A percentile compares a stretch with the other conserved stretches of the same genome.
Evolutionary conservation across 2,329 filamentous ascomycete genomes (phyloP).

Genomic region (Aureobasidium subglaciale): DNA sequence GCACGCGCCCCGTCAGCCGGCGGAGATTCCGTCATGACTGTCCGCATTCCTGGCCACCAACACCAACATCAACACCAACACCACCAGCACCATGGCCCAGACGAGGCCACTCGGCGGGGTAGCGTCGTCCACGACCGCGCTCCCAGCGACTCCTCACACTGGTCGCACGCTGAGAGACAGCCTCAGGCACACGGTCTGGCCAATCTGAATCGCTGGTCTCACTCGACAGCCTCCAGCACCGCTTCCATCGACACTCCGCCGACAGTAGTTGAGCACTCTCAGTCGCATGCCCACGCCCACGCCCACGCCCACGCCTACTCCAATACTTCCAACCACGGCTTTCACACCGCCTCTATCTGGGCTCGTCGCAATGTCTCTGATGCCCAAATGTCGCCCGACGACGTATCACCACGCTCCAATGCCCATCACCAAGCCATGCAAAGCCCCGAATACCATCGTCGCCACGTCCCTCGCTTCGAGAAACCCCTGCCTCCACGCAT

Average conservation of each 20-base stretch:
- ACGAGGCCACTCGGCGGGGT: background rate
- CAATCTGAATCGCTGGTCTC: constrained; percentile 52
- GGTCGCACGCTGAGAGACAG: background rate
- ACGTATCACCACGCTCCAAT: constrained; percentile 3
- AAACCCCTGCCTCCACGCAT: constrained; percentile 5
- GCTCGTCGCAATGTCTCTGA: constrained; percentile 9
- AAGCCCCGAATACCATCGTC: constrained; percentile 7
- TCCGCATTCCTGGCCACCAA: constrained; percentile 8
- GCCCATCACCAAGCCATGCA: background rate
- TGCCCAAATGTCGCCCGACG: constrained; percentile 8
- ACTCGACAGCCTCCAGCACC: constrained; percentile 47
- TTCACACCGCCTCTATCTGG: constrained; percentile 6
- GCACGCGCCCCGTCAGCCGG: background rate
- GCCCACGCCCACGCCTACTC: background rate
- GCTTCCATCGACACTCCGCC: constrained; percentile 24
- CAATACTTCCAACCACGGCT: background rate
- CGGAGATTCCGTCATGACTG: constrained; percentile 2
- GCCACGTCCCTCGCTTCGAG: constrained; percentile 2
- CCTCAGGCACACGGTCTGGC: constrained; percentile 38
- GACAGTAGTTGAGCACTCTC: background rate
- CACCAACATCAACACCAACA: background rate
- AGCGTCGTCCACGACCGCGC: background rate
- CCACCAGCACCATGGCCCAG: too few species aligned
- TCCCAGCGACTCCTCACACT: background rate
- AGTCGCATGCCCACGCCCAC: background rate